Conservation (phyloP, 345 rosid genomes). For the Citrus sp. region DNA sequence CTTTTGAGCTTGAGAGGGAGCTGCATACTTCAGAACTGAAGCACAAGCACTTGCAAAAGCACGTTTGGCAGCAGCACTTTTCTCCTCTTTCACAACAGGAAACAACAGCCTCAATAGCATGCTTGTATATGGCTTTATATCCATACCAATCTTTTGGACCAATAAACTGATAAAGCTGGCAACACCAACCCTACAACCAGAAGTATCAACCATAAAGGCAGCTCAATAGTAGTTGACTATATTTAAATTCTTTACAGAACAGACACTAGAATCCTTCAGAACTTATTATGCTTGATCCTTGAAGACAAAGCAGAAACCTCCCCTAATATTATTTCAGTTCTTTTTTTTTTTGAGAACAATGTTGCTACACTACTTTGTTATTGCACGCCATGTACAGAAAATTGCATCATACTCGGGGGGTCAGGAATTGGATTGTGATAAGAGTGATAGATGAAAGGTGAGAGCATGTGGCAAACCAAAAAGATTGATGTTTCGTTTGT, state of each 20-base stretch:
- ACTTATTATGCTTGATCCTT: not conserved
- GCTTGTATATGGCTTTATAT: constrained; percentile 71
- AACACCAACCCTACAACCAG: constrained; percentile 77
- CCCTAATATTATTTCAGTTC: not conserved
- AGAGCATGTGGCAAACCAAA: too few relatives aligned
- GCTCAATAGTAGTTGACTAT: not conserved
- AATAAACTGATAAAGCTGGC: constrained; percentile 81
- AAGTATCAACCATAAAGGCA: not conserved
- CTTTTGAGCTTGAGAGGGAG: constrained; percentile 66
- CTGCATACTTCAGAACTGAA: constrained; percentile 66
- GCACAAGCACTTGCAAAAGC: constrained; percentile 94
- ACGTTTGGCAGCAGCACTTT: constrained; percentile 75
- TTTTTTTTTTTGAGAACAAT: not conserved
- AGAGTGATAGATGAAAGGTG: too few relatives aligned
- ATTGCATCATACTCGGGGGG: too few relatives aligned
- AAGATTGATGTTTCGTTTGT: not conserved
- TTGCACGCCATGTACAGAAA: not conserved
- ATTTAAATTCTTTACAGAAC: not conserved
- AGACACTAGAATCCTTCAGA: not conserved
- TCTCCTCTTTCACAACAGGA: constrained; percentile 82
- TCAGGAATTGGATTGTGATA: too few relatives aligned
- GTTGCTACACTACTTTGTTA: not conserved
- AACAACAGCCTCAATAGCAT: constrained; percentile 64
- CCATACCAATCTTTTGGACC: constrained; percentile 74
- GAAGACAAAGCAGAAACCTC: not conserved